Percentiles rank a stretch among this genome's conserved stretches.
phyloP scores from a whole-genome alignment of 2,329 filamentous ascomycete species.

The Rutstroemia sp. region DNA sequence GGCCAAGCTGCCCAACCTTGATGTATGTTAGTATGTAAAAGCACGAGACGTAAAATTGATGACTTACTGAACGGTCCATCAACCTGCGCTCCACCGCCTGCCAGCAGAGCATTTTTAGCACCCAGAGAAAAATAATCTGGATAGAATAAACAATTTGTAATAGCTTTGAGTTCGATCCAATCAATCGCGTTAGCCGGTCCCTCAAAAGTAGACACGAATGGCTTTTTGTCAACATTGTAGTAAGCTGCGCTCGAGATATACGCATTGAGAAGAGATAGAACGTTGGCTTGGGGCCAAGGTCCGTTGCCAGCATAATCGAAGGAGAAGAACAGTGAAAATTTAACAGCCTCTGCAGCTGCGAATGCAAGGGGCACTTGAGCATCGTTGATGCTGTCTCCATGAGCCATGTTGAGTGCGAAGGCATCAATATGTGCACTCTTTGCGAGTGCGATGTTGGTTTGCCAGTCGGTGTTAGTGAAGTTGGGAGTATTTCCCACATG shows the following conservation, averaged over 20 bases:
- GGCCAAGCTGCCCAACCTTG: background rate
- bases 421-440: conserved; percentile 29
- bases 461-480: conserved; percentile 17
- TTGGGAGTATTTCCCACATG: background rate
- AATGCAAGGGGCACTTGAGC: conserved; percentile 21
- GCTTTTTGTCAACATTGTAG: background rate
- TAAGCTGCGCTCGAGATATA: background rate
- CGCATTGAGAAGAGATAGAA: background rate
- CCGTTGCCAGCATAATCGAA: conserved; percentile 23
- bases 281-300: background rate
- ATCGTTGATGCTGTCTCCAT: conserved; percentile 20
- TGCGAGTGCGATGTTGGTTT: conserved; percentile 23
- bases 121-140: background rate
- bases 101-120: background rate
- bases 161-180: background rate
- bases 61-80: background rate
- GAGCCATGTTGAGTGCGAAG: conserved; percentile 27
- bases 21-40: background rate
- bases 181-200: background rate
- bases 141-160: background rate
- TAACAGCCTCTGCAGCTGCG: conserved; percentile 19
- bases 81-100: background rate
- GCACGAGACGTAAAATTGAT: background rate
- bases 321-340: conserved; percentile 27
- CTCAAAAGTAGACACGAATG: background rate